Evolutionary conservation across 305 asterid species (phyloP), one percentile per base, ranked within the genome.

Genomic region (Fraxinus velutina): DNA sequence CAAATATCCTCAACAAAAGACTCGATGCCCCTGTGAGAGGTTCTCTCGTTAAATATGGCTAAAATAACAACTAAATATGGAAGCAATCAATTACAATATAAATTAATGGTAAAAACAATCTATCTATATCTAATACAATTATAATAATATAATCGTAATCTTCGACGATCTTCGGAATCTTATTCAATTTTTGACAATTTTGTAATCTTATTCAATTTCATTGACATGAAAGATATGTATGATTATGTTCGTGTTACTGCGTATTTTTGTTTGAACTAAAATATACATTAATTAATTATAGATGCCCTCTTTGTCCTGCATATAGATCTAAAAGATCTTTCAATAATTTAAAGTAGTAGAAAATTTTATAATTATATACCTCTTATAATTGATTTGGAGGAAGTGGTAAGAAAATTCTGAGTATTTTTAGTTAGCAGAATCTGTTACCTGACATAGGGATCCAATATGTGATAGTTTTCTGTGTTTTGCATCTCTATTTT

Each of bases 351-450:
- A 32, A 30, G 66, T 17, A 71, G 17, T 39, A 39, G 75, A 47
- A 19, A 62, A 34, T 9, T 60, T 74, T 66, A 75, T 62, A 80
- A 55, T 62, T 22, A 39, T 17, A 57, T 34, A 29, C 52, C 42
- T 66, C 76, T 24, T 50, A 9, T 32, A 75, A 80, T 70, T 76
- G 79, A 50, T 73, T 80, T 50, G 57, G 21, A 47, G 85, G 24
- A 34, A 57, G 32, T 27, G n/a, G 82, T 1, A 19, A 50, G 83
- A 50, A 80, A 68, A 37, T 37, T 37, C 76, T 6, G 82, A 64
- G 60, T 19, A 37, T 68, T 42, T 50, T 73, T 77, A 24, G 72
- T 24, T 24, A 44, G 15, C 64, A 64, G 75, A 78, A 47, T 78
- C 39, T 29, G 15, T 6, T 64, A 30, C 5, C 62, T 21, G 13